A percentile compares a stretch with the other conserved stretches of the same genome.
Conservation (phyloP, 139 green algal species). For the Chlorella ohadii region DNA sequence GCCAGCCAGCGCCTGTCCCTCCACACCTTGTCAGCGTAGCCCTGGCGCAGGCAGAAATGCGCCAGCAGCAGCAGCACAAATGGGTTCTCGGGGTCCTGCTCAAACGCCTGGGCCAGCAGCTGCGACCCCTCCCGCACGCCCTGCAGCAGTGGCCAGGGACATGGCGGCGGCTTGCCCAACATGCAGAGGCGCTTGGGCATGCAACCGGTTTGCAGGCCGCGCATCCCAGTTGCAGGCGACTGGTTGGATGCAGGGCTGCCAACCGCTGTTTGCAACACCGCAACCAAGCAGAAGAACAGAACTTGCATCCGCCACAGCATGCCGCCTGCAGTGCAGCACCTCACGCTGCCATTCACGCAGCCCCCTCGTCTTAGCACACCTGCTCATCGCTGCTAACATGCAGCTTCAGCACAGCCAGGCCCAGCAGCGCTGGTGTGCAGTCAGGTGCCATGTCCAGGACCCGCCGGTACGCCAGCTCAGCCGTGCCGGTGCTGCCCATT, state of each 20-base stretch:
- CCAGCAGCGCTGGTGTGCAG: conserved; percentile 79
- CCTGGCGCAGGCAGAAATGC: conserved; percentile 78
- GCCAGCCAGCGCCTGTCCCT: no score
- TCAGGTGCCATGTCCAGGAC: conserved; percentile 78
- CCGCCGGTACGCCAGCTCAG: conserved; percentile 67
- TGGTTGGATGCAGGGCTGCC: no score
- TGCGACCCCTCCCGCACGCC: conserved; percentile 71
- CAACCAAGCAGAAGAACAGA: no score
- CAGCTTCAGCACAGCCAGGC: conserved; percentile 68
- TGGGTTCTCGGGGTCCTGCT: conserved; percentile 69
- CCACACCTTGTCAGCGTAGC: conserved; percentile 47
- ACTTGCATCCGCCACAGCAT: no score
- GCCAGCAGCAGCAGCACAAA: conserved; percentile 69
- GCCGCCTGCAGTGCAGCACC: no score
- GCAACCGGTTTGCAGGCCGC: no score
- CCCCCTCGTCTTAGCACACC: background rate
- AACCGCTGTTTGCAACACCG: no score
- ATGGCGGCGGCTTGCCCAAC: background rate
- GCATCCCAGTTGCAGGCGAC: no score
- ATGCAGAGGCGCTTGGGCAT: no score
- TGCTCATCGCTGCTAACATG: background rate
- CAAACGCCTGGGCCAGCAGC: conserved; percentile 78
- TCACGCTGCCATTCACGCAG: no score
- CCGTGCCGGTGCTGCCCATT: conserved; percentile 67
- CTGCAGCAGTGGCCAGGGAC: conserved; percentile 46